Conservation (phyloP, 192 early-diverging fungal species). For the Coemansia sp. region DNA sequence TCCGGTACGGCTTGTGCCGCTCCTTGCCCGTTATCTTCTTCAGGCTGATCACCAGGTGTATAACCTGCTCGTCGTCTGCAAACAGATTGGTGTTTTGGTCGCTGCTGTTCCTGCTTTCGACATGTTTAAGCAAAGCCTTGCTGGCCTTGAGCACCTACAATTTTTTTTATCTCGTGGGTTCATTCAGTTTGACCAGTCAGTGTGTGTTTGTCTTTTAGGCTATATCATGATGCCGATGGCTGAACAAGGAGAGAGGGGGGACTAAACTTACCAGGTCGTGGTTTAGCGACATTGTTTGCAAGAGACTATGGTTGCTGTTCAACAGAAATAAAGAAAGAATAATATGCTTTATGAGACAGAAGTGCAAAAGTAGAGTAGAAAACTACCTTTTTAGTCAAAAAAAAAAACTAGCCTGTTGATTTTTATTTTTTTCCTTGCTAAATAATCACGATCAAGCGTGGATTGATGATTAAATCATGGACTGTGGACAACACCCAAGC, state of each 20-base stretch:
- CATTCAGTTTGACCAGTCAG: background rate
- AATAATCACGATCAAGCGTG: no score
- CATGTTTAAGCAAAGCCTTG: slow-evolving; percentile 36
- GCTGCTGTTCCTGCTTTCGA: slow-evolving; percentile 26
- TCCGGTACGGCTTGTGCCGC: slow-evolving; percentile 69
- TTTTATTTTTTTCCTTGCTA: background rate
- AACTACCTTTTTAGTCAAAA: slow-evolving; percentile 6
- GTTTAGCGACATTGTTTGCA: slow-evolving; percentile 37
- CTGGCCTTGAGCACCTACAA: slow-evolving; percentile 46
- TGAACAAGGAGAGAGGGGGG: no score
- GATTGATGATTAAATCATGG: no score
- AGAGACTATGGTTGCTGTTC: background rate
- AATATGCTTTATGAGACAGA: no score
- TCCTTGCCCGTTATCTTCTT: slow-evolving; percentile 67
- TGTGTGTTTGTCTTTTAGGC: background rate
- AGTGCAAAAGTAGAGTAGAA: background rate
- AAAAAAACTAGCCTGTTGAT: slow-evolving; percentile 1
- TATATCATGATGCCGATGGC: background rate
- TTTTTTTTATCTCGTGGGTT: background rate
- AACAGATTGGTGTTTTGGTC: slow-evolving; percentile 58
- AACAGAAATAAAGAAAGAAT: slow-evolving; percentile 5
- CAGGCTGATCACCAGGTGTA: slow-evolving; percentile 68
- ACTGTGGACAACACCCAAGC: no score
- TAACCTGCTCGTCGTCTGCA: slow-evolving; percentile 54
- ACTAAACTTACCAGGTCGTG: slow-evolving; percentile 36